These are phyloP conservation scores for Evernia prunastri DNA, from an alignment of 495 filamentous ascomycete genomes.

Conservation along the genomic window DNA sequence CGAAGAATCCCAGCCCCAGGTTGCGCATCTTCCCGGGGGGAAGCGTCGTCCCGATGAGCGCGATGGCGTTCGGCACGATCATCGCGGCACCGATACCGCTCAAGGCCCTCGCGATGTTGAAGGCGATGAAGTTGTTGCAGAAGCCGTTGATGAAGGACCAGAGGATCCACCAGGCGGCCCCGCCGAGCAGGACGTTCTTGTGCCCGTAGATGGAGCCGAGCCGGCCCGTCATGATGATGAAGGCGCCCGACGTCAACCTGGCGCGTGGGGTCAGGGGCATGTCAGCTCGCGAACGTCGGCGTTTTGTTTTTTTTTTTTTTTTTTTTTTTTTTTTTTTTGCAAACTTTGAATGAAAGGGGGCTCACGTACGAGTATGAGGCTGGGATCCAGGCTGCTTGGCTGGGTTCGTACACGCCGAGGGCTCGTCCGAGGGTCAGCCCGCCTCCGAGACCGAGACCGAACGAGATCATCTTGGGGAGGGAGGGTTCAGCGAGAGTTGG, in stretches of 20 bases:
- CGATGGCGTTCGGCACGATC: conserved; percentile 44
- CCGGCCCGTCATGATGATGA: conserved; percentile 33
- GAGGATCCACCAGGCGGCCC: conserved; percentile 35
- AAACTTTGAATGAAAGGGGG: too few relatives aligned
- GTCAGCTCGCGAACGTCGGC: neutral
- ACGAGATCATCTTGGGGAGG: conserved; percentile 26
- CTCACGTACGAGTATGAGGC: conserved; percentile 36
- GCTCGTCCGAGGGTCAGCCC: conserved; percentile 26
- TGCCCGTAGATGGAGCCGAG: conserved; percentile 47
- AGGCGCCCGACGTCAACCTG: conserved; percentile 5
- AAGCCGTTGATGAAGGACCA: conserved; percentile 39
- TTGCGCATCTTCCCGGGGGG: conserved; percentile 43
- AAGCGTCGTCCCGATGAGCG: conserved; percentile 41
- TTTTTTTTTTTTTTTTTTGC: too few relatives aligned
- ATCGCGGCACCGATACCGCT: conserved; percentile 42
- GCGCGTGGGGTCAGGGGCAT: neutral
- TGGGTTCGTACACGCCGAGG: conserved; percentile 24
- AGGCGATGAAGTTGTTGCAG: conserved; percentile 38
- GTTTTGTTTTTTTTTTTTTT: too few relatives aligned
- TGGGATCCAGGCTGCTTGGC: conserved; percentile 29
- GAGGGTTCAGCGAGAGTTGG: too few relatives aligned
- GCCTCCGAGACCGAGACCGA: conserved; percentile 28
- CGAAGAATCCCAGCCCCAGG: conserved; percentile 45
- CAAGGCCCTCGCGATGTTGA: conserved; percentile 38
- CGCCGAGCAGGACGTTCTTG: conserved; percentile 38